Evolutionary conservation across 805 yeast species (phyloP).

Genomic region (Pichia ethanolica): DNA sequence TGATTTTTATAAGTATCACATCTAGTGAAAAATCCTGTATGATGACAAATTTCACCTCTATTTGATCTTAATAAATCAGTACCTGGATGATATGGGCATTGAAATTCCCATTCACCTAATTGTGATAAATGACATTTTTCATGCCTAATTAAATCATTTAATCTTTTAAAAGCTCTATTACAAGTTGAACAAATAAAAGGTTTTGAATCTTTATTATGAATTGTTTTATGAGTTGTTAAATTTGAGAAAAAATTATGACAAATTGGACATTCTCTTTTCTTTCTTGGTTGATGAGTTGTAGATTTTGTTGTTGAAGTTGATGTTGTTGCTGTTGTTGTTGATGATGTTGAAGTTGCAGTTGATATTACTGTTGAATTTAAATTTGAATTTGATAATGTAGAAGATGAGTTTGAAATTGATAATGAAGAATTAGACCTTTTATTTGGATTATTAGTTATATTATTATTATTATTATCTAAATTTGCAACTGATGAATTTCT

Average conservation of each 20-base stretch:
- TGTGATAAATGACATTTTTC: conserved; percentile 81
- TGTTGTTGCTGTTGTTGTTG: neutral
- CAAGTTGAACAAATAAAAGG: conserved; percentile 78
- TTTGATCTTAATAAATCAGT: conserved; percentile 1
- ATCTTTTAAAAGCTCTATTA: conserved; percentile 77
- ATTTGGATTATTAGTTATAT: too few species aligned
- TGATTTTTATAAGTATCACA: conserved; percentile 92
- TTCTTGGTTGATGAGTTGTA: conserved; percentile 18
- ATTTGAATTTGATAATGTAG: too few species aligned
- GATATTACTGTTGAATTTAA: neutral
- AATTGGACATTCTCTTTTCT: conserved; percentile 31
- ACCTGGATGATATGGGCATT: conserved; percentile 60
- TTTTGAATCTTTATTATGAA: conserved; percentile 66
- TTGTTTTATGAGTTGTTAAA: conserved; percentile 75
- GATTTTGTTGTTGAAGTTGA: neutral
- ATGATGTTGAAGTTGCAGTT: neutral
- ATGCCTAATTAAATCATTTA: conserved; percentile 81
- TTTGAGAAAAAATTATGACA: conserved; percentile 55
- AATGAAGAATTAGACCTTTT: too few species aligned
- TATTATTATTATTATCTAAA: neutral
- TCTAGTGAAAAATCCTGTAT: conserved; percentile 77
- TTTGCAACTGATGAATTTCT: neutral
- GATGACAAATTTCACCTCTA: conserved; percentile 49
- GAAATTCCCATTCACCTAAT: conserved; percentile 57
- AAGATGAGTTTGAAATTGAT: neutral